Evolutionary conservation across 208 protist species (phyloP), one percentile per base, ranked within the genome.

Genomic region (Crithidia mellificae): DNA sequence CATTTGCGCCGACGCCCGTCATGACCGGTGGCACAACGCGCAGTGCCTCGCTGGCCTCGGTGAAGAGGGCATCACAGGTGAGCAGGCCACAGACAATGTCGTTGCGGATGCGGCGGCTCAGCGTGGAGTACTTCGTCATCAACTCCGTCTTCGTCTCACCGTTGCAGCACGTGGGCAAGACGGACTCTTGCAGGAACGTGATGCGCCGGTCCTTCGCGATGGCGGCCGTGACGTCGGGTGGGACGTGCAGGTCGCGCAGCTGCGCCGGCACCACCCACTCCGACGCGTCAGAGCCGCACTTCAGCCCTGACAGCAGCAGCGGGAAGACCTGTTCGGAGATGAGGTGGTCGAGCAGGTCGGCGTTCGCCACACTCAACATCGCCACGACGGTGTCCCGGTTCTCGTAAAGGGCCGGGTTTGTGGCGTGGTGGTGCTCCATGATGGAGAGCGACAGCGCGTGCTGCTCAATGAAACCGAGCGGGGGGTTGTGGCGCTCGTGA

Each of bases 381-480:
- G 69, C 59, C 5, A 87, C 38, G 19, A 87, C 68, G 6, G 75
- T 81, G 5, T 74, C 72, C 24, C 47, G 68, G 53, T 84, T 65
- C 46, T 62, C 67, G 75, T 86, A 93, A 5, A 93, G 76, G 12
- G 47, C 78, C 32, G 77, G 71, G 43, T 83, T 69, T 7, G 49
- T 38, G 12, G 55, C 34, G 62, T 93, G 87, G 22, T 63, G 36
- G 67, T 87, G 57, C 62, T 93, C 82, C 20, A 93, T 88, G 44
- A 93, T 65, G 39, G 71, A 83, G 24, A 89, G 64, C 19, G 87
- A 88, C 22, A 93, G 39, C n/a, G 83, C 84, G 77, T 93, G 85
- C 62, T 81, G 68, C 47, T 93, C 84, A 41, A 93, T 89, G 62
- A 86, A 93, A 27, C 84, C 83, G 19, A 91, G 78, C 2, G 87